Base-by-base conservation (phyloP, 1,139 yeast genomes). In the Nakaseomyces glabratus region DNA sequence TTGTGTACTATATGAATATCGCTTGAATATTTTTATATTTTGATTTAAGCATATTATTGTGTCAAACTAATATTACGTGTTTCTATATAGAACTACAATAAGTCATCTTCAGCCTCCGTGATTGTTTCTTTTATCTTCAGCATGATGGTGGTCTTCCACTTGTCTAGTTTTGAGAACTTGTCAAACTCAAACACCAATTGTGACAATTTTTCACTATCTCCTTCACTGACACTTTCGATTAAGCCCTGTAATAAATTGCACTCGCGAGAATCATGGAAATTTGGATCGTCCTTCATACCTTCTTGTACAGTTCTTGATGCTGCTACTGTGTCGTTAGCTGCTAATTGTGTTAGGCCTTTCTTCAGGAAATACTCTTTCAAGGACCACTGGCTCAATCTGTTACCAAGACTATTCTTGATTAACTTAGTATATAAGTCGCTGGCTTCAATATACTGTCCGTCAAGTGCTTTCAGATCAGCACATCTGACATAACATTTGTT, bases 361-460 rank as follows among this genome's bases (percentile, higher is more conserved):
- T 86, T 86, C 52, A 85, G 66, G 52, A 84, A 86, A 57, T 88
- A 85, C 43, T 90, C 98, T 61, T 93, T 90, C 52, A 90, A 67
- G 41, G 86, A 79, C 96, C 96, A 90, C 60, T 77, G 81, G 35
- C 93, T 74, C 46, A 86, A 66, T 44, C 73, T 73, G 58, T 81
- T 85, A 43, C 80, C 81, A 40, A 82, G 58, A 55, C 82, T 75
- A 48, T 74, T 81, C 58, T 78, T 75, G 30, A 88, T 90, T 26
- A 88, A 75, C 37, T 69, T 69, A 52, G 84, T 93, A 56, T 80
- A 88, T 36, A 76, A 69, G 38, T 74, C 79, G 31, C 84, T 71
- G 1, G 97, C 95, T 44, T 73, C 73, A 24, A 70, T 58, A 56
- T 80, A 88, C 42, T 82, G 71, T 10, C 77, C 86, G 36, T 71